These are phyloP conservation scores for Ilyonectria mors-panacis DNA, from an alignment of 2,329 filamentous ascomycete genomes.

Conservation along the genomic window DNA sequence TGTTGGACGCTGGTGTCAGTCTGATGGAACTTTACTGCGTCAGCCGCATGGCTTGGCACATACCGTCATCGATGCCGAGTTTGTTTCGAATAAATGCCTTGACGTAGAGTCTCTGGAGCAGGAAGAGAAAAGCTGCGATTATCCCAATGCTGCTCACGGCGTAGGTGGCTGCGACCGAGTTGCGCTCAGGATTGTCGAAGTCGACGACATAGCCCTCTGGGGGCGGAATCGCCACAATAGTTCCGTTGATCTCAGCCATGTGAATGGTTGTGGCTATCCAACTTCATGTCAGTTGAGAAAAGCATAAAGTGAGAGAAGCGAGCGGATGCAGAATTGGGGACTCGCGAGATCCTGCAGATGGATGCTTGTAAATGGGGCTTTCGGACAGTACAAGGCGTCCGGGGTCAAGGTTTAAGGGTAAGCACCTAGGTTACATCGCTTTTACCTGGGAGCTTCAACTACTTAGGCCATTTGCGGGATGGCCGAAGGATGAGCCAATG, in stretches of 20 bases:
- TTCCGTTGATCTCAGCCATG: constrained; percentile 12
- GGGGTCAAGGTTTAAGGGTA: neutral
- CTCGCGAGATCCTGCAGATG: neutral
- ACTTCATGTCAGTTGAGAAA: neutral
- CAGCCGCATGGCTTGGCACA: neutral
- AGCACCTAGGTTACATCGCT: neutral
- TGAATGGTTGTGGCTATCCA: neutral
- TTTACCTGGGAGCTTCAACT: neutral
- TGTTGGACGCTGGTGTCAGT: constrained; percentile 9
- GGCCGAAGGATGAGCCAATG: neutral
- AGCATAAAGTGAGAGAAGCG: constrained; percentile 5
- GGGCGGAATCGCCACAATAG: constrained; percentile 29
- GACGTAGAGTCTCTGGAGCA: constrained; percentile 49
- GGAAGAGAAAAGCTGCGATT: constrained; percentile 42
- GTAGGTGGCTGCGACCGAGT: neutral
- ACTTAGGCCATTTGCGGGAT: neutral
- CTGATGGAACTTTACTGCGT: neutral
- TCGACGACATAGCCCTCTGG: constrained; percentile 42
- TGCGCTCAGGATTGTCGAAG: constrained; percentile 17
- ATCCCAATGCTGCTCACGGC: constrained; percentile 42
- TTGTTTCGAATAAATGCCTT: constrained; percentile 45
- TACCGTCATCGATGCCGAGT: constrained; percentile 42
- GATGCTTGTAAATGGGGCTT: neutral
- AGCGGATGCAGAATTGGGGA: neutral
- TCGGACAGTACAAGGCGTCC: neutral